Base-by-base conservation (phyloP, 179 eudicot genomes). In the Beta lomatogona region DNA sequence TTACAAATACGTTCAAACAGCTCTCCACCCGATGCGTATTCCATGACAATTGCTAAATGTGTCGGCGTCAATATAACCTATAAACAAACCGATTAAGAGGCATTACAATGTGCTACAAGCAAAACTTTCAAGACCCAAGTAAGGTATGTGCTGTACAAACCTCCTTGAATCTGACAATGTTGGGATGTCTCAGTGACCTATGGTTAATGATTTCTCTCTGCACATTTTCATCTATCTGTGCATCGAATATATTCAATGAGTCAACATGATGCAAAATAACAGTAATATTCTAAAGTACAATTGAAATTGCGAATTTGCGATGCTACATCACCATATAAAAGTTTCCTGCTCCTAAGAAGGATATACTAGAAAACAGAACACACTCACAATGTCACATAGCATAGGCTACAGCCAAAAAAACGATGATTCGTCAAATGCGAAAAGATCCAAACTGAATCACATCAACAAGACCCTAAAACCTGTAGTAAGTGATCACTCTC, bases 11-110 rank as follows among this genome's bases (percentile, higher is more conserved):
- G 89, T 83, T 94, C 98, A 85, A 94, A 94, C 46, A 94, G 88
- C 90, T 94, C 98, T 13, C 98, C 98, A 57, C 98, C 98, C 25
- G 98, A 90, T 50, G 98, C 98, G 78, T 90, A 94, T 81, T 94
- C 98, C 98, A 94, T 94, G 65, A 94, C 97, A 70, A 94, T 94
- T 72, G 98, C 98, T 88, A 94, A 84, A 91, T 94, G 98, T 1
- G 98, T 94, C 9, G 98, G 96, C 31, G 98, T 94, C 79, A 94
- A 83, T 48, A 93, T 90, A 67, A 94, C 98, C 97, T 94, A 73
- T 28, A 60, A 7, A 45, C 48, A 54, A 73, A 65, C 3, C 60
- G 54, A 82, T 60, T 36, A 60, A 31, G 36, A 48, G 67, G 59
- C 44, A 21, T 44, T 41, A 76, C 60, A 13, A 48, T 78, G 19